These are phyloP conservation scores for Areca catechu DNA, from an alignment of 176 grass and related monocot genomes.

Conservation along the genomic window DNA sequence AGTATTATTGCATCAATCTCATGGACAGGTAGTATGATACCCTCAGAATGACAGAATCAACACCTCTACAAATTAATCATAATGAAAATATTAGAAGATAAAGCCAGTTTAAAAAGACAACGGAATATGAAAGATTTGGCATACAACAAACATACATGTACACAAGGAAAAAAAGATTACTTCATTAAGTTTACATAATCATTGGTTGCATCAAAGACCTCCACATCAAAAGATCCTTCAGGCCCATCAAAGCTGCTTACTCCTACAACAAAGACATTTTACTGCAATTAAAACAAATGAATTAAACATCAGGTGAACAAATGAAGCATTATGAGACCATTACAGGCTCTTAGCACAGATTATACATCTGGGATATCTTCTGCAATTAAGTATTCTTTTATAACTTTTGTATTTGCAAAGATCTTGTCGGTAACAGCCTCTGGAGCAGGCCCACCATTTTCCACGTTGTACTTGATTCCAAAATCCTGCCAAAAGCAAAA, in stretches of 20 bases:
- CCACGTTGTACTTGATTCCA: conserved; percentile 99
- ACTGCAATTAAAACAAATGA: conserved; percentile 29
- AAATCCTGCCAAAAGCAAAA: conserved; percentile 63
- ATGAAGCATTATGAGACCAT: conserved; percentile 16
- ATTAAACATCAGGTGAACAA: conserved; percentile 4
- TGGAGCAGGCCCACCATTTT: conserved; percentile 92
- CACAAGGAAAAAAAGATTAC: conserved; percentile 30
- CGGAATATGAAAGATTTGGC: too few species aligned
- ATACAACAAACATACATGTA: too few species aligned
- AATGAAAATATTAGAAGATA: too few species aligned
- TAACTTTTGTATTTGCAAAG: conserved; percentile 72
- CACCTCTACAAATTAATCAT: too few species aligned
- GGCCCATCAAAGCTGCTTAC: conserved; percentile 72
- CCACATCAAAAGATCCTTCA: conserved; percentile 80
- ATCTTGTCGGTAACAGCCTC: conserved; percentile 87
- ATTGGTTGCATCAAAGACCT: conserved; percentile 84
- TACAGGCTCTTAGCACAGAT: conserved; percentile 7
- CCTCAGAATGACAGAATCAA: too few species aligned
- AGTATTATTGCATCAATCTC: too few species aligned
- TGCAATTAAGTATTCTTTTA: conserved; percentile 66
- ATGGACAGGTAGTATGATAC: too few species aligned
- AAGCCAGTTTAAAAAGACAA: not conserved
- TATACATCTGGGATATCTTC: conserved; percentile 83
- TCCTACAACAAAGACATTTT: conserved; percentile 69
- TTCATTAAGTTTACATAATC: conserved; percentile 99